These are phyloP conservation scores for Canna indica DNA, from an alignment of 176 grass and related monocot genomes.

Conservation along the genomic window DNA sequence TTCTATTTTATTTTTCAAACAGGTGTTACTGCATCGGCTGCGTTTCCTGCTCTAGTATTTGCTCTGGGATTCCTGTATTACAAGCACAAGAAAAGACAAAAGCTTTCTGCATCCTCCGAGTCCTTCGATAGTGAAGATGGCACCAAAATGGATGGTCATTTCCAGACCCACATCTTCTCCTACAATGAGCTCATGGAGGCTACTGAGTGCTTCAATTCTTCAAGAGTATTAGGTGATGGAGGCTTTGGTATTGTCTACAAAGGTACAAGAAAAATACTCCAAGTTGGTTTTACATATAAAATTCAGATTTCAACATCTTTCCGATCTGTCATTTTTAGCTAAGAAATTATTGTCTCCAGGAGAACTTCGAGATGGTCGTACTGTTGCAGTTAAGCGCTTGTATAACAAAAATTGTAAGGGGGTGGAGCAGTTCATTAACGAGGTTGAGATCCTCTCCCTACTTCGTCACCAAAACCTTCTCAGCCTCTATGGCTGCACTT, in stretches of 20 bases:
- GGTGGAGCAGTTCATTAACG: slow-evolving; percentile 90
- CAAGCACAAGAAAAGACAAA: not conserved
- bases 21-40: not conserved
- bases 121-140: not conserved
- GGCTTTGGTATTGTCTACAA: slow-evolving; percentile 92
- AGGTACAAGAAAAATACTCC: slow-evolving; percentile 33
- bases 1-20: not conserved
- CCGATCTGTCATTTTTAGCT: not conserved
- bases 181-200: slow-evolving; percentile 80
- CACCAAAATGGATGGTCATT: not conserved
- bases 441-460: slow-evolving; percentile 63
- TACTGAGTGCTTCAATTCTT: slow-evolving; percentile 48
- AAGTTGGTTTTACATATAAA: not conserved
- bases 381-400: slow-evolving; percentile 82
- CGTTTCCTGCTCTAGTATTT: not conserved
- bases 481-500: slow-evolving; percentile 82
- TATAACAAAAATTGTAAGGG: slow-evolving; percentile 65
- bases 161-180: slow-evolving; percentile 42
- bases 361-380: slow-evolving; percentile 55
- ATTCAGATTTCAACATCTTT: not conserved
- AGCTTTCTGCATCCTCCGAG: not conserved
- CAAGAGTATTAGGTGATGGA: slow-evolving; percentile 66
- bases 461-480: slow-evolving; percentile 87
- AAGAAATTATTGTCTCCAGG: slow-evolving; percentile 26
- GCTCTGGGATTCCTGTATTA: not conserved